Evolutionary conservation across 2,329 filamentous ascomycete species (phyloP).

Genomic region (Grosmannia huntii): DNA sequence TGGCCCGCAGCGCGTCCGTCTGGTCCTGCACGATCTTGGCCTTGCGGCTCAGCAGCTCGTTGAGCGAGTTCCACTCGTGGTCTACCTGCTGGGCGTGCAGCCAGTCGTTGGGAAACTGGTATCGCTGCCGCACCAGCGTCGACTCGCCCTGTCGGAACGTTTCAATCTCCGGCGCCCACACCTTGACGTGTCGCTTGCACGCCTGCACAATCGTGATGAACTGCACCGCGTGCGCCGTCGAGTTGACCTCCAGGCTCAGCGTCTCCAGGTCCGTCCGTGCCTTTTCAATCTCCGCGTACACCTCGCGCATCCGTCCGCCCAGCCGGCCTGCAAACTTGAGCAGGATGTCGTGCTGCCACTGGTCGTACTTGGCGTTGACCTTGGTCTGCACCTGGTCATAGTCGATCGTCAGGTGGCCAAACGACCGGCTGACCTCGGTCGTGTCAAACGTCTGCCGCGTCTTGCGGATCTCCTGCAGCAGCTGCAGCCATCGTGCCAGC

Average conservation of each 20-base stretch:
- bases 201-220: slow-evolving; percentile 98
- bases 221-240: slow-evolving; percentile 90
- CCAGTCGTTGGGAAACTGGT: slow-evolving; percentile 91
- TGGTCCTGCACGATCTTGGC: slow-evolving; percentile 94
- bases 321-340: slow-evolving; percentile 85
- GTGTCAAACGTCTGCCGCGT: slow-evolving; percentile 95
- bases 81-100: slow-evolving; percentile 92
- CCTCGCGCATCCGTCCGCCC: slow-evolving; percentile 80
- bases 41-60: slow-evolving; percentile 84
- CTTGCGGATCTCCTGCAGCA: slow-evolving; percentile 94
- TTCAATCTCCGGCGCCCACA: slow-evolving; percentile 92
- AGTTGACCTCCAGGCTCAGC: slow-evolving; percentile 84
- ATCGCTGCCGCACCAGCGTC: slow-evolving; percentile 79
- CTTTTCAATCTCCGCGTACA: slow-evolving; percentile 83
- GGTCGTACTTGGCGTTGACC: slow-evolving; percentile 97
- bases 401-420: slow-evolving; percentile 89
- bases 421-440: slow-evolving; percentile 81
- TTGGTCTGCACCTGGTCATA: slow-evolving; percentile 98
- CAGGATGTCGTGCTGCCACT: slow-evolving; percentile 97
- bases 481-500: slow-evolving; percentile 81
- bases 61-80: slow-evolving; percentile 86
- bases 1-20: slow-evolving; percentile 84
- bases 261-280: slow-evolving; percentile 81
- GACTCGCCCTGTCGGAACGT: slow-evolving; percentile 93
- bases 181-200: slow-evolving; percentile 84